Evolutionary conservation across 768 basidiomycete species (phyloP), one percentile per base, ranked within the genome.

Genomic region (Boletus pseudo-olivaceus): DNA sequence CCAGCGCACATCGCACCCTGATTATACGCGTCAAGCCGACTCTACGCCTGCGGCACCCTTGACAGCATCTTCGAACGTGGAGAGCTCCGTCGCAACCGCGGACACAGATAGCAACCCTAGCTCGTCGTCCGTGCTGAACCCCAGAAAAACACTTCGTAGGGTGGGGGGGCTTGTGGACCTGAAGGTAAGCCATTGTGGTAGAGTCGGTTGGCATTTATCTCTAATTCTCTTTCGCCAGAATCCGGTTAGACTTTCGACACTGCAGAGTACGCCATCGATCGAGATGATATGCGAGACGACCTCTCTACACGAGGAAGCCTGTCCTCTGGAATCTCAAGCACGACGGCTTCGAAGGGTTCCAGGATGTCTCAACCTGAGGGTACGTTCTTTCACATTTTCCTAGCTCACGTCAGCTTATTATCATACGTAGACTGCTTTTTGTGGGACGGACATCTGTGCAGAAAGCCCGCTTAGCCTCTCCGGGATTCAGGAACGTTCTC

Each of bases 301-400:
- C 11, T 49, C 38, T 34, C n/a, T 43, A 2, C 14, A 19, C 12
- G 38, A 42, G 29, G 53, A 56, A 47, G 26, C 11, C 3, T 19
- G 23, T 44, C 3, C 20, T 44, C 43, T 41, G 7, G 38, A 44
- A 11, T n/a, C 26, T 1, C 41, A 10, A 15, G 38, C 2, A 29
- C 49, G 35, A 40, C 47, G 37, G 7, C 47, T 49, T 35, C 55
- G 59, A n/a, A 62, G 52, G 32, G 17, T 48, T 38, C 47, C 39
- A 19, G 48, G 44, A 46, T 53, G 39, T 33, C 38, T 30, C 30
- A 11, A 56, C 10, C 17, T 61, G 23, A 53, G 51, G 23, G 59
- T 53, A n/a, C 4, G 44, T 43, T 23, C 32, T 46, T 33, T 20
- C 9, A 20, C 19, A 46, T 33, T 7, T 32, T 33, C 23, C 30